Base-by-base conservation (phyloP, 2,329 filamentous ascomycete genomes). In the Periconia macrospinosa region DNA sequence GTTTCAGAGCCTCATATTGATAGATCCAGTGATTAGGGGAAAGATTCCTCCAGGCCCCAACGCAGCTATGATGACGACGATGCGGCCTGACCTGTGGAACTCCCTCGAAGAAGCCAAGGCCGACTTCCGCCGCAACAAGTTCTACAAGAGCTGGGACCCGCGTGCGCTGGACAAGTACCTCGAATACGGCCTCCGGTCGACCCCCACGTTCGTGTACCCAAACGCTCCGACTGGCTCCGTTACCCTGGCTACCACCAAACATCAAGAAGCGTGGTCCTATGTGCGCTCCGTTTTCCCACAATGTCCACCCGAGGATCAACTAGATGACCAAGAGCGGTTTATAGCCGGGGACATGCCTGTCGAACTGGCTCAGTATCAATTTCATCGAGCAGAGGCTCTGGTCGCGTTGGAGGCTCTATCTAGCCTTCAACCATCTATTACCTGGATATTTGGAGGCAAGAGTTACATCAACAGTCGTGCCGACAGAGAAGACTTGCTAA, bases 1-100 rank as follows among this genome's bases (percentile, higher is more conserved):
- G 14, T 61, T 64, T 42, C 56, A 61, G 30, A 54, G 49, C 8
- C 27, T 64, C 17, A 43, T 60, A 35, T n/a, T 62, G n/a, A 55
- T 66, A 33, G 58, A 66, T 2, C 59, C 59, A 9, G 52, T 64
- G 19, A 54, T 66, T 2, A 43, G 55, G 27, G 33, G 46, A 2
- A 40, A n/a, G 8, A 45, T 53, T 20, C 63, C 61, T 7, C 55
- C 59, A 9, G 58, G 63, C 2, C 58, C 59, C 1, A 66, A 63
- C 40, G 54, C 58, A 13, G 58, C 61, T 2, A 37, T 61, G 45
- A 50, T 61, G 17, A 47, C 56, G 2, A 58, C 54, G 3, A 35
- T 53, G 10, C 42, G 56, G 2, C 48, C 50, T 1, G 59, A 62
- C n/a, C 49, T 18, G 3, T 62, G 61, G 62, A 49, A 53, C n/a